Evolutionary conservation across 257 asterid genomes (phyloP).

Genomic region (Nyctanthes arbortristis): DNA sequence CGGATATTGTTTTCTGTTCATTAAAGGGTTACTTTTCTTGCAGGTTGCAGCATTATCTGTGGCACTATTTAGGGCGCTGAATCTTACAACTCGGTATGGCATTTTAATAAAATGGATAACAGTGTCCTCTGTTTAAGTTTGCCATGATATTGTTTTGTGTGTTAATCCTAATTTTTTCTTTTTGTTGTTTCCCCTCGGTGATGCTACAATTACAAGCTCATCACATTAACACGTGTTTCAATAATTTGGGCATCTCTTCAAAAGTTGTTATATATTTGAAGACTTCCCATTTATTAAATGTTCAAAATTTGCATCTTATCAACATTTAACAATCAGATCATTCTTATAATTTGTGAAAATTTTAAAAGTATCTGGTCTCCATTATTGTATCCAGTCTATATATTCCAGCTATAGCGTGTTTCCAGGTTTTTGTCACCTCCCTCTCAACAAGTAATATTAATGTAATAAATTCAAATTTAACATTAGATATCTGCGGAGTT

Average conservation of each 20-base stretch:
- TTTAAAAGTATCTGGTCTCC: no score
- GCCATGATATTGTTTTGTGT: conserved; percentile 1
- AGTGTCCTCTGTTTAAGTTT: conserved; percentile 10
- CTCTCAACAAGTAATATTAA: no score
- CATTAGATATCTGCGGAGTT: no score
- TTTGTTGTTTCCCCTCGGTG: conserved; percentile 5
- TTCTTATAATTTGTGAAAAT: no score
- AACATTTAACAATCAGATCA: no score
- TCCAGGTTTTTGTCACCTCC: no score
- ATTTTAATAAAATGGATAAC: conserved; percentile 17
- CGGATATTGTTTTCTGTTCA: conserved; percentile 17
- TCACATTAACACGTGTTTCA: not conserved
- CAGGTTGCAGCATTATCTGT: conserved; percentile 93
- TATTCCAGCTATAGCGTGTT: no score
- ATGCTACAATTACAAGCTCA: not conserved
- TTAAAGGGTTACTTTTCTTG: conserved; percentile 30
- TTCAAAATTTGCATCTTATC: no score
- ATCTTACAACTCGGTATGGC: conserved; percentile 74
- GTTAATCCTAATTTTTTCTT: not conserved
- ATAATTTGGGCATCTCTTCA: not conserved
- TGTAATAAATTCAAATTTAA: no score
- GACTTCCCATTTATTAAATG: no score
- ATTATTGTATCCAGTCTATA: no score
- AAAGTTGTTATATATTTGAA: no score
- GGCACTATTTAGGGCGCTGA: conserved; percentile 85